Evolutionary conservation across 108 stramenopile species (phyloP), one percentile per base, ranked within the genome.

Genomic region (Pseudonitzschia pungens): DNA sequence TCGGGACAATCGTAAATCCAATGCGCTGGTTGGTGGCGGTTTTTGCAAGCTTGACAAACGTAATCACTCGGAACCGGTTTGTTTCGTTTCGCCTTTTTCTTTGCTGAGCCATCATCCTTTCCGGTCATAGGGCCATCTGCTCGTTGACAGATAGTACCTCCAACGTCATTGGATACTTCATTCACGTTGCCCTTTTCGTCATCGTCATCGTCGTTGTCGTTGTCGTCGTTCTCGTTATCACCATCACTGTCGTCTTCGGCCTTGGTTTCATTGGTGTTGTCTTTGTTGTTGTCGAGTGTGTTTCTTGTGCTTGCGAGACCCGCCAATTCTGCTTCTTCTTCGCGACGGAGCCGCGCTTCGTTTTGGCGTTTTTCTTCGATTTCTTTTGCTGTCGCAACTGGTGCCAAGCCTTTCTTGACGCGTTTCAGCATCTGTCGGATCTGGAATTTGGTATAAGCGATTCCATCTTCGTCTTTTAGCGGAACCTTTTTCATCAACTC

Each of bases 1-100:
- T 71, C 52, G 24, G 94, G 92, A 74, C 94, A 95, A 66, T 95
- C 94, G 65, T 95, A 93, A 43, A 95, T 95, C 94, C 94, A 95
- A 74, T 95, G 94, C 21, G 80, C 69, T n/a, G 78, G 84, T 50
- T 48, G 10, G 54, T 80, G 78, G 44, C 84, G 79, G 72, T 95
- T 95, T 69, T 92, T 78, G 68, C 94, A 95, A 15, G 94, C 94
- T 64, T 75, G 73, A 70, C 94, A 95, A 44, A 83, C 75, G 72
- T 95, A 95, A 75, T 93, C 94, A 2, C 71, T 26, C 8, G 94
- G 94, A 26, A 95, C 90, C 44, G 81, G 82, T 70, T 95, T 95
- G 64, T 74, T 73, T 43, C 91, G 89, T 68, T 82, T 80, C n/a
- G 78, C 71, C 71, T 88, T 92, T 73, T 90, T 86, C 68, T 67